phyloP scores from a whole-genome alignment of 2,329 filamentous ascomycete genomes.

The Purpureocillium takamizusanense region DNA sequence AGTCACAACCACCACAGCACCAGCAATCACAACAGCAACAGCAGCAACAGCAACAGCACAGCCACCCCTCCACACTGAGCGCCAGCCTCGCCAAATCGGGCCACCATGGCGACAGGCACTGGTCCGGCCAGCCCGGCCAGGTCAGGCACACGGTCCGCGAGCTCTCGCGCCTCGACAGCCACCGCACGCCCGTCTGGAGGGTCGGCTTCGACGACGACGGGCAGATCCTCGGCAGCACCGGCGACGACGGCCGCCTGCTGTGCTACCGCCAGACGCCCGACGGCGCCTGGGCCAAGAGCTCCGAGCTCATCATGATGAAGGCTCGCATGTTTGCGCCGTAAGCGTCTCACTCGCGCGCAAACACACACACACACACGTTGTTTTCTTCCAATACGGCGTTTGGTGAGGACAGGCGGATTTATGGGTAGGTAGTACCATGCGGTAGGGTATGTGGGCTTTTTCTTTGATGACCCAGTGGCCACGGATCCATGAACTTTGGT shows the following conservation, averaged over 20 bases:
- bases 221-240: conserved; percentile 65
- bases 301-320: conserved; percentile 50
- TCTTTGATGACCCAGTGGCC: too few relatives aligned
- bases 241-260: conserved; percentile 62
- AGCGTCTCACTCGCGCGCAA: too few relatives aligned
- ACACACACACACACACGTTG: too few relatives aligned
- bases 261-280: conserved; percentile 52
- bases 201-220: conserved; percentile 63
- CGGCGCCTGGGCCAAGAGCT: conserved; percentile 50
- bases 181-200: conserved; percentile 66
- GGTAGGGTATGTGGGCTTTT: too few relatives aligned
- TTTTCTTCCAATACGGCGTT: too few relatives aligned
- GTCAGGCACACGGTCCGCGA: conserved; percentile 55
- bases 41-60: conserved; percentile 18
- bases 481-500: too few relatives aligned
- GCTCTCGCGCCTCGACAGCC: conserved; percentile 56
- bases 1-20: too few relatives aligned
- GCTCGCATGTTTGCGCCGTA: conserved; percentile 40
- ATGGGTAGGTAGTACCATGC: too few relatives aligned
- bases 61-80: conserved; percentile 36
- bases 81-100: conserved; percentile 44
- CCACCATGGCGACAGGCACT: conserved; percentile 35
- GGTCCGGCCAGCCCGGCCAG: conserved; percentile 53
- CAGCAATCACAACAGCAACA: too few relatives aligned
- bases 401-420: too few relatives aligned